Base-by-base conservation (phyloP, 371 early-diverging fungal species). In the Mortierella sp. region DNA sequence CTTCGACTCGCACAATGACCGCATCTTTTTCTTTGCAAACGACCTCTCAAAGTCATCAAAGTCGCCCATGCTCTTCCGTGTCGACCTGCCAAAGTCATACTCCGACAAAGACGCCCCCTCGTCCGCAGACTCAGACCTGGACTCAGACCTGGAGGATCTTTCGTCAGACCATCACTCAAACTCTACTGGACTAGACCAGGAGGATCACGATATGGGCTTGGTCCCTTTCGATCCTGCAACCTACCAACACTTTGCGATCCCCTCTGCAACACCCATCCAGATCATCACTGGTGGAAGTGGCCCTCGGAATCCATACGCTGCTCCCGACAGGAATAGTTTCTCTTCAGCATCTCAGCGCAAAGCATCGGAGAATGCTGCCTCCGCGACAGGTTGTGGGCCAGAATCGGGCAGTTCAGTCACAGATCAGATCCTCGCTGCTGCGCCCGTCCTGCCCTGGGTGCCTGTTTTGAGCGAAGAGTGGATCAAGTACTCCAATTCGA, bases 21-120 rank as follows among this genome's bases (percentile, higher is more conserved):
- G 88, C 58, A 81, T 93, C 58, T 93, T 90, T 75, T 94, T 94
- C 77, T 82, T 95, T 3, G 91, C 93, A 54, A 93, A 91, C 75
- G 91, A 92, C 81, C 82, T 86, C 55, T 74, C 88, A 54, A 82
- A 82, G 58, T 80, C 87, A 38, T 81, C 85, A 63, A 87, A 89
- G 76, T 83, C 88, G 1, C 83, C 88, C 12, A 89, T 88, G 81
- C 87, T 89, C 78, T 89, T 86, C 71, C 75, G 76, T n/a, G 88
- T 88, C 55, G 84, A 88, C 74, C 76, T 89, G 24, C 88, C 87
- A 29, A 80, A 54, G 24, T 43, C 77, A 5, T 82, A 70, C 48
- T 73, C 78, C 18, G 48, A 72, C 32, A 27, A 35, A 38, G 18
- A 18, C 41, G 8, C 71, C 0, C 54, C 78, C 27, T n/a, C 74